These are phyloP conservation scores for Pugionium dolabratum DNA, from an alignment of 345 rosid genomes.

Conservation along the genomic window DNA sequence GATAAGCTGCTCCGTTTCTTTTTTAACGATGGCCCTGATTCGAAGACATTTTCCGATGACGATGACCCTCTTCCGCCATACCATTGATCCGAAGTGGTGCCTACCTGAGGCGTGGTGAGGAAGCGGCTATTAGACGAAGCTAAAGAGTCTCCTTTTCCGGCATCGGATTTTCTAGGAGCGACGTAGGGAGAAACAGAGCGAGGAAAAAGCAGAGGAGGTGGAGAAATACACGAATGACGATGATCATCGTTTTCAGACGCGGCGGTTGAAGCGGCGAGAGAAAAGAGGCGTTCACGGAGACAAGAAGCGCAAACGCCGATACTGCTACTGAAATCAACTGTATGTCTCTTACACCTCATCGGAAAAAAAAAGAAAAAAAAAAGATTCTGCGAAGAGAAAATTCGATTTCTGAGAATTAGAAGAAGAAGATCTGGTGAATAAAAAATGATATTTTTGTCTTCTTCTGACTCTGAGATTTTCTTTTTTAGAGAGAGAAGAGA, in stretches of 20 bases:
- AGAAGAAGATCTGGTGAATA: slow-evolving; percentile 22
- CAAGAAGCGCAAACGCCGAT: slow-evolving; percentile 93
- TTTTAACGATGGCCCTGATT: slow-evolving; percentile 23
- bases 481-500: slow-evolving; percentile 7
- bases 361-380: slow-evolving; percentile 1
- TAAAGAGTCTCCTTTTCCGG: slow-evolving; percentile 20
- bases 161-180: slow-evolving; percentile 63
- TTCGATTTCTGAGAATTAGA: slow-evolving; percentile 4
- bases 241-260: slow-evolving; percentile 41
- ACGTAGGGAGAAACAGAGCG: slow-evolving; percentile 83
- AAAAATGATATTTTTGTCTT: slow-evolving; percentile 22
- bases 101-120: slow-evolving; percentile 75
- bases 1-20: slow-evolving; percentile 52
- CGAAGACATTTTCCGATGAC: slow-evolving; percentile 36
- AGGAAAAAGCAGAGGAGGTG: slow-evolving; percentile 61
- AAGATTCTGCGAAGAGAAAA: neutral
- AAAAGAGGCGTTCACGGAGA: slow-evolving; percentile 73
- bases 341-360: slow-evolving; percentile 87
- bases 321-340: slow-evolving; percentile 59
- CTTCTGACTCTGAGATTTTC: slow-evolving; percentile 25
- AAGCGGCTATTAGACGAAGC: slow-evolving; percentile 43
- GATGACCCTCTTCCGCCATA: slow-evolving; percentile 19
- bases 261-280: slow-evolving; percentile 54
- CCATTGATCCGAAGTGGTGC: slow-evolving; percentile 31
- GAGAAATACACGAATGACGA: slow-evolving; percentile 29